Evolutionary conservation across 352 stramenopile species (phyloP).

Genomic region (Pythium rishiriense): DNA sequence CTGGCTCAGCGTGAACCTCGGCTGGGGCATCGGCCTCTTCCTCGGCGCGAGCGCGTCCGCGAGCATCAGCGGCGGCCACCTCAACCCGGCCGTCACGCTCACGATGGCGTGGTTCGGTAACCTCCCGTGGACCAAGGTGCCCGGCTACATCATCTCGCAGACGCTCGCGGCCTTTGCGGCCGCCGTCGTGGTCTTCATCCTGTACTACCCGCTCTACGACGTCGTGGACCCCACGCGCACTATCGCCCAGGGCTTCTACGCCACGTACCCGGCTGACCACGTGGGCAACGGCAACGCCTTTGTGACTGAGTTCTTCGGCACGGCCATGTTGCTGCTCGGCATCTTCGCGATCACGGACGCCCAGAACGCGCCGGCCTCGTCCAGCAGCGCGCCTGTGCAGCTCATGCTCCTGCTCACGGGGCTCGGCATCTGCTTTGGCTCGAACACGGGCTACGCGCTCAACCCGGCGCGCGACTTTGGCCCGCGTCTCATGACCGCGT

Average conservation of each 20-base stretch:
- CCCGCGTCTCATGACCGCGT: slow-evolving; percentile 42
- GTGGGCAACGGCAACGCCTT: slow-evolving; percentile 53
- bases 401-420: slow-evolving; percentile 54
- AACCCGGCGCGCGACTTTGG: slow-evolving; percentile 63
- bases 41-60: slow-evolving; percentile 63
- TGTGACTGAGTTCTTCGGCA: slow-evolving; percentile 59
- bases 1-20: slow-evolving; percentile 67
- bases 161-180: slow-evolving; percentile 51
- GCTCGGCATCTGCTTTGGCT: slow-evolving; percentile 73
- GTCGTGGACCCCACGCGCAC: slow-evolving; percentile 46
- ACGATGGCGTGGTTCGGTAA: slow-evolving; percentile 49
- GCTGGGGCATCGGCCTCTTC: slow-evolving; percentile 69
- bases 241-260: slow-evolving; percentile 48
- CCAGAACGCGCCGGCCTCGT: slow-evolving; percentile 50
- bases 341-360: slow-evolving; percentile 58
- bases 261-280: slow-evolving; percentile 40
- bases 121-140: slow-evolving; percentile 58
- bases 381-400: slow-evolving; percentile 39
- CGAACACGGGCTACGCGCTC: slow-evolving; percentile 71
- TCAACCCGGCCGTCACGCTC: slow-evolving; percentile 67
- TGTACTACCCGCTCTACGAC: slow-evolving; percentile 60
- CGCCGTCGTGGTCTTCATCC: slow-evolving; percentile 44
- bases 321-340: slow-evolving; percentile 50
- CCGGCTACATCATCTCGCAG: slow-evolving; percentile 55
- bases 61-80: slow-evolving; percentile 53